Conservation (phyloP, 2,329 filamentous ascomycete species). For the Paradendryphiella salina region DNA sequence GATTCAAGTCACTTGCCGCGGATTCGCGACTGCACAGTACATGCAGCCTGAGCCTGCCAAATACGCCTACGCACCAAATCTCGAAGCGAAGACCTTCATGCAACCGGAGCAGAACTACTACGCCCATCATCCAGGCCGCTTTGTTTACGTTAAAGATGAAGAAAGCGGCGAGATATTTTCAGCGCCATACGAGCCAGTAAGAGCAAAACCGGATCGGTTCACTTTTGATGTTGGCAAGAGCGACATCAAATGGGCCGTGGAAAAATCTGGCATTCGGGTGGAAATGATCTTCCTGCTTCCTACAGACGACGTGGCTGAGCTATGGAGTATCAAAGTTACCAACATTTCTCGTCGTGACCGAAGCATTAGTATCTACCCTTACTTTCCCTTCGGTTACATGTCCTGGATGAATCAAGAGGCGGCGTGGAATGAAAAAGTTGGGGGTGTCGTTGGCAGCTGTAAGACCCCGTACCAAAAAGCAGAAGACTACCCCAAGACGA, state of each 20-base stretch:
- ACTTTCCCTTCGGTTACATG: constrained; percentile 64
- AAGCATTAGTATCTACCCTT: constrained; percentile 58
- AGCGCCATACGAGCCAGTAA: constrained; percentile 60
- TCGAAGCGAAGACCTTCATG: constrained; percentile 64
- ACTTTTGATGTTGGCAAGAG: constrained; percentile 60
- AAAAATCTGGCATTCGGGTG: constrained; percentile 56
- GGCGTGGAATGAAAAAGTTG: constrained; percentile 55
- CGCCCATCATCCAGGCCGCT: constrained; percentile 61
- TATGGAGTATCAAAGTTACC: constrained; percentile 59
- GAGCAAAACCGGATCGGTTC: constrained; percentile 54
- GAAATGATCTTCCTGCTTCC: constrained; percentile 58
- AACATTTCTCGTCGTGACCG: constrained; percentile 54
- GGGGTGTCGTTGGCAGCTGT: constrained; percentile 57
- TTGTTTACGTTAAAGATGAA: constrained; percentile 63
- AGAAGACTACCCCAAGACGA: constrained; percentile 61
- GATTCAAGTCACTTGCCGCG: constrained; percentile 62
- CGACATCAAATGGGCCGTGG: constrained; percentile 59
- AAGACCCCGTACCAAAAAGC: constrained; percentile 63
- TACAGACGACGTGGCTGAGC: constrained; percentile 59
- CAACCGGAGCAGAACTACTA: constrained; percentile 65
- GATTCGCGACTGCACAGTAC: constrained; percentile 62
- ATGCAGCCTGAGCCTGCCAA: constrained; percentile 65
- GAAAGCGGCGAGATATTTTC: constrained; percentile 57
- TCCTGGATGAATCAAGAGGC: constrained; percentile 65
- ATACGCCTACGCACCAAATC: constrained; percentile 62